Base-by-base conservation (phyloP, 768 basidiomycete genomes). In the Phylloporus sp. region DNA sequence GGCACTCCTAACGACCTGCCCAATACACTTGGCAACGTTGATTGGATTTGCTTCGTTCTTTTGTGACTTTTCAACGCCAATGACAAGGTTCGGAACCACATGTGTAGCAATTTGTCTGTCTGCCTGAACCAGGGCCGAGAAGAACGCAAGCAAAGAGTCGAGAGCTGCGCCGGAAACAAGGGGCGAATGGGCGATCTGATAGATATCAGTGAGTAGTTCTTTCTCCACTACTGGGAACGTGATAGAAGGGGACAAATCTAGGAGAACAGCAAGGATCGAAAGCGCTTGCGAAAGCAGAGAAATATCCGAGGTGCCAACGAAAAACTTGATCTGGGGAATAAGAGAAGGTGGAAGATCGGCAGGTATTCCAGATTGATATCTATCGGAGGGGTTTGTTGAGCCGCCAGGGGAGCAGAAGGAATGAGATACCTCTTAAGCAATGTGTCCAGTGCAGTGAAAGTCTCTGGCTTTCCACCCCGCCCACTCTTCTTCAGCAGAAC, bases 1-100 rank as follows among this genome's bases (percentile, higher is more conserved):
- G 28, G 82, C 71, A 51, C 79, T 81, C 60, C 72, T 80, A 20
- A 94, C 87, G 49, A 95, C 82, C 46, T 84, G 81, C 0, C 88
- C 92, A 14, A 98, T 73, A 52, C 87, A 91, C 59, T 82, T 86
- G 27, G 93, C 89, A 13, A 91, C 85, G 53, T 92, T 95, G 4
- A 74, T 66, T 15, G 78, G 70, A 51, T 72, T 81, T 26, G 62
- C 68, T 9, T 84, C 81, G 0, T 66, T 60, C 53, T 77, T 84
- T 0, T 76, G 69, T 1, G 80, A 78, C 61, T 82, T 90, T 56
- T 86, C 81, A 3, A 80, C 75, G 0, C 77, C 64, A 27, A 77
- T 74, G 20, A 84, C 82, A 37, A 96, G 71, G 56, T 79, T 84
- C 0, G 85, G 86, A 9, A 94, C 82, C 14, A 94, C 69, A 53